Evolutionary conservation across 2,329 filamentous ascomycete species (phyloP).

Genomic region (Zelopaecilomyces penicillatus): DNA sequence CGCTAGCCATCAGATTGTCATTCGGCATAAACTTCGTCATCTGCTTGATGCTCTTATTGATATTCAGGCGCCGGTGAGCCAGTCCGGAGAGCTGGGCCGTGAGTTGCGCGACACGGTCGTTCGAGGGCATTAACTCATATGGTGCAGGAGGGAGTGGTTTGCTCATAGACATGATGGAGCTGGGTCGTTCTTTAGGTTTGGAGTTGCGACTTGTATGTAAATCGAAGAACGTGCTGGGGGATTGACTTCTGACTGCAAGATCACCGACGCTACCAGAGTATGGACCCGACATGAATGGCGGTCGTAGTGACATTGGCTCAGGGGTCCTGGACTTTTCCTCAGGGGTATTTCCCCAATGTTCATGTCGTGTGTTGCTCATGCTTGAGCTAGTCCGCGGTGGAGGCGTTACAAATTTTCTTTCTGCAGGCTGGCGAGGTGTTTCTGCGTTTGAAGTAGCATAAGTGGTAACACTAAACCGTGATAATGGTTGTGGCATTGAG

Average conservation of each 20-base stretch:
- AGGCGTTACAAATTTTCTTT: not conserved
- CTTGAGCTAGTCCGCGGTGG: no score
- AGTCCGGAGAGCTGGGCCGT: slow-evolving; percentile 59
- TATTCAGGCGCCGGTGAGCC: slow-evolving; percentile 59
- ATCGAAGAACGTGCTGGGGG: not conserved
- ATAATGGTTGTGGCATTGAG: slow-evolving; percentile 44
- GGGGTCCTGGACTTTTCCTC: no score
- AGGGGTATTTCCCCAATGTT: no score
- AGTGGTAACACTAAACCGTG: slow-evolving; percentile 57
- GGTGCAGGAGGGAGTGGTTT: slow-evolving; percentile 57
- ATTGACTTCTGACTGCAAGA: not conserved
- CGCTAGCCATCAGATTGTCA: slow-evolving; percentile 58
- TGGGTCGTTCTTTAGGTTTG: slow-evolving; percentile 13
- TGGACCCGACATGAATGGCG: slow-evolving; percentile 2
- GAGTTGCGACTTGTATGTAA: slow-evolving; percentile 4
- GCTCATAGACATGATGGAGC: slow-evolving; percentile 31
- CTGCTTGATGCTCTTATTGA: slow-evolving; percentile 64
- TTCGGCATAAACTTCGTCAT: slow-evolving; percentile 71
- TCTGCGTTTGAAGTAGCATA: slow-evolving; percentile 41
- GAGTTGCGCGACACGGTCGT: slow-evolving; percentile 58
- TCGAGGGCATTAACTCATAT: slow-evolving; percentile 45
- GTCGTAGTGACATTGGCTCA: not conserved
- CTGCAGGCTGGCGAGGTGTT: slow-evolving; percentile 17
- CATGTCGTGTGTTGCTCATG: no score
- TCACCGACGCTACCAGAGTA: not conserved